Evolutionary conservation across 176 grass and related monocot species (phyloP).

Genomic region (Rhynchospora pubera): DNA sequence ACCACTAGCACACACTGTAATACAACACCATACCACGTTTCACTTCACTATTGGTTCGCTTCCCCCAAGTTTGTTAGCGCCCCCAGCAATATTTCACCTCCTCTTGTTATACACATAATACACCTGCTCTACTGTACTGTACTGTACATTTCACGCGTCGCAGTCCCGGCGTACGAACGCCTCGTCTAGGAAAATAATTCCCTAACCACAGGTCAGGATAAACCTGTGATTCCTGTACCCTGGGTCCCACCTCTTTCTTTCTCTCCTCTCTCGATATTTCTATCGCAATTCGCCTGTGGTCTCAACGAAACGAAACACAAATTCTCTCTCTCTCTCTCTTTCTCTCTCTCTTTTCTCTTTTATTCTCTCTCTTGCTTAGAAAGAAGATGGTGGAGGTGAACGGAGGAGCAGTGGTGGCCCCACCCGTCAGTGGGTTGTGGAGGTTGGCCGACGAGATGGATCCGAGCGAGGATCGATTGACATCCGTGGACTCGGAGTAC

Average conservation of each 20-base stretch:
- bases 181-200: neutral
- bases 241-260: neutral
- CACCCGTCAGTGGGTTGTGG: constrained; percentile 33
- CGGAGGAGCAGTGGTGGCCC: constrained; percentile 18
- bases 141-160: neutral
- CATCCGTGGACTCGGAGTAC: constrained; percentile 55
- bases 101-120: neutral
- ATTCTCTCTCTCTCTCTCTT: neutral
- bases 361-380: neutral
- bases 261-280: constrained; percentile 10
- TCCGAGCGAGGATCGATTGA: constrained; percentile 24
- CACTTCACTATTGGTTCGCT: neutral
- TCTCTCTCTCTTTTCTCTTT: neutral
- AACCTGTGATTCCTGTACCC: constrained; percentile 14
- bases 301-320: neutral
- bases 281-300: neutral
- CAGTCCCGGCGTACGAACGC: neutral
- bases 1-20: neutral
- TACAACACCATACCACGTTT: neutral
- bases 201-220: constrained; percentile 15
- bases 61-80: neutral
- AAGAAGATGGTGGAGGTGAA: constrained; percentile 35
- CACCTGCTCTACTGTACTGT: neutral
- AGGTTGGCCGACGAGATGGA: constrained; percentile 56
- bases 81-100: neutral